These are phyloP conservation scores for Globisporangium abappressorium DNA, from an alignment of 352 stramenopile species.

Conservation along the genomic window DNA sequence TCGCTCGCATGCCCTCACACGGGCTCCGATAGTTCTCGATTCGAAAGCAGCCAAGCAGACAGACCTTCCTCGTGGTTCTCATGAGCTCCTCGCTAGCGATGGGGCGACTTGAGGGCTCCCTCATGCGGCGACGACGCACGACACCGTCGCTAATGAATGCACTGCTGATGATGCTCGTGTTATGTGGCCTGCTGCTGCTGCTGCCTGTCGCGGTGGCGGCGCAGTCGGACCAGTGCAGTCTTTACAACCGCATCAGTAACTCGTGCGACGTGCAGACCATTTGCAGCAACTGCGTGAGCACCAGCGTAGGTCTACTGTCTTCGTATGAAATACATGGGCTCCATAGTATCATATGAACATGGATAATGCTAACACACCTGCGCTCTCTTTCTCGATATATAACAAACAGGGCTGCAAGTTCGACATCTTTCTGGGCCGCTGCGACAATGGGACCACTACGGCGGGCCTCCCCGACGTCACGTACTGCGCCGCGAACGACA, in stretches of 20 bases:
- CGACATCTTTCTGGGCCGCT: constrained; percentile 29
- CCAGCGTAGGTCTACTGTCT: constrained; percentile 22
- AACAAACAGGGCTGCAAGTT: constrained; percentile 35
- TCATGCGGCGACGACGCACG: neutral
- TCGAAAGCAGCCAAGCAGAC: neutral
- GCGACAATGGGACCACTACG: constrained; percentile 12
- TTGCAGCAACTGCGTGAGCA: constrained; percentile 35
- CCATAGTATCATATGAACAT: too few species aligned
- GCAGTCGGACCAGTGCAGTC: constrained; percentile 24
- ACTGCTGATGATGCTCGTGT: neutral
- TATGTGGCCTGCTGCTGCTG: neutral
- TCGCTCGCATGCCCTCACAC: neutral
- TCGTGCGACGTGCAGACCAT: constrained; percentile 40
- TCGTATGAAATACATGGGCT: neutral
- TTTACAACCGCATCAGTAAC: constrained; percentile 29
- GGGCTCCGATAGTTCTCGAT: neutral
- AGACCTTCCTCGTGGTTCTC: neutral
- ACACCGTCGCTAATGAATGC: neutral
- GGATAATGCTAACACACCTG: neutral
- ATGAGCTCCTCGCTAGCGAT: neutral
- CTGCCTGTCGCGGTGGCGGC: neutral
- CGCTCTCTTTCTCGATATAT: neutral
- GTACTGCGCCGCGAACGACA: constrained; percentile 31
- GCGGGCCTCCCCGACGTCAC: constrained; percentile 15
- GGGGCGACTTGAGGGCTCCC: neutral